phyloP scores from a whole-genome alignment of 129 eudicot genomes.

The Centella asiatica region DNA sequence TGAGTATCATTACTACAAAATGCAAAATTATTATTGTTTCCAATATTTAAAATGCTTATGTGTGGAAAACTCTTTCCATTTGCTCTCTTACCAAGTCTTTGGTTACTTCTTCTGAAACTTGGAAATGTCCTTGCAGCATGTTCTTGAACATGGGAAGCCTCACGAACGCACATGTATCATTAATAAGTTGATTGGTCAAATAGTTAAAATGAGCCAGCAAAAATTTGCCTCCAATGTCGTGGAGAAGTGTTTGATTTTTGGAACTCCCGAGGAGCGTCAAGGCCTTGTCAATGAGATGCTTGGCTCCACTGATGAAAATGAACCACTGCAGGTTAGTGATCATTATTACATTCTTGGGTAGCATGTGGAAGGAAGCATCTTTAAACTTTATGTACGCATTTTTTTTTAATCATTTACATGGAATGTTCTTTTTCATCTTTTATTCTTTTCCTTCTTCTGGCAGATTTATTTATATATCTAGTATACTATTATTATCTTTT shows the following conservation, averaged over 20 bases:
- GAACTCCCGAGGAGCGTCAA: conserved; percentile 68
- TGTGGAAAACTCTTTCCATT: no score
- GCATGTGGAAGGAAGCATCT: background rate
- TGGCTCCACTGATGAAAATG: conserved; percentile 86
- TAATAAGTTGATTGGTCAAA: conserved; percentile 56
- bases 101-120: background rate
- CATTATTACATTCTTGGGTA: no score
- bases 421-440: background rate
- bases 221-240: conserved; percentile 93
- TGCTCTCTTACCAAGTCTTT: background rate
- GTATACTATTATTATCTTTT: no score
- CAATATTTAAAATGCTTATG: no score
- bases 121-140: conserved; percentile 46
- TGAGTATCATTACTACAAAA: no score
- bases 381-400: background rate
- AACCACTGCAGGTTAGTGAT: conserved; percentile 87
- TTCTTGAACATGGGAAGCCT: conserved; percentile 88
- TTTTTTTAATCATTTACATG: no score
- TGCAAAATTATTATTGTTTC: no score
- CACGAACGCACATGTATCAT: conserved; percentile 69
- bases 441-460: no score
- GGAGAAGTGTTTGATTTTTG: conserved; percentile 86
- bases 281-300: conserved; percentile 83
- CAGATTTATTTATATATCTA: no score
- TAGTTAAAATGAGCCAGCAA: conserved; percentile 96